Evolutionary conservation across 192 early-diverging fungal species (phyloP).

Genomic region (Coemansia sp.): DNA sequence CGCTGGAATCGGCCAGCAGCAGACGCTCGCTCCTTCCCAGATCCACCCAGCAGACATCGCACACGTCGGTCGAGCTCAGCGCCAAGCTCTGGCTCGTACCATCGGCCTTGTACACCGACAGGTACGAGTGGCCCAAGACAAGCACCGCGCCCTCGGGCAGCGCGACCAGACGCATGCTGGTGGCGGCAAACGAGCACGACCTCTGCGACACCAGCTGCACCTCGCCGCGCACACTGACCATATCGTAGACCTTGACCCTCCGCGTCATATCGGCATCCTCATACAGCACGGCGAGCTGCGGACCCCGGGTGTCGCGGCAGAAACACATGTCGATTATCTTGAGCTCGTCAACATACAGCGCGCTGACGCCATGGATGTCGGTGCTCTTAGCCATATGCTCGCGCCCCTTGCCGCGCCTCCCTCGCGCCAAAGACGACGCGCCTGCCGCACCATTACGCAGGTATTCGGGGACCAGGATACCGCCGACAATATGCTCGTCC

Average conservation of each 20-base stretch:
- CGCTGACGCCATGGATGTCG: conserved; percentile 32
- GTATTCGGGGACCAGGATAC: conserved; percentile 21
- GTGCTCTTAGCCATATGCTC: conserved; percentile 26
- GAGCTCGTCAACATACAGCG: conserved; percentile 42
- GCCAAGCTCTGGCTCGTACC: background rate
- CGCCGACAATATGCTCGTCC: conserved; percentile 10
- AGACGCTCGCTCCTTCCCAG: conserved; percentile 52
- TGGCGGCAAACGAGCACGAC: conserved; percentile 14
- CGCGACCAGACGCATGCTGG: conserved; percentile 30
- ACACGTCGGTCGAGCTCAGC: background rate
- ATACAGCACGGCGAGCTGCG: conserved; percentile 38
- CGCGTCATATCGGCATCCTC: conserved; percentile 43
- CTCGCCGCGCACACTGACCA: conserved; percentile 18
- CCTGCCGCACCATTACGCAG: conserved; percentile 1
- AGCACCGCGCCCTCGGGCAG: conserved; percentile 21
- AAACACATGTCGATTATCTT: conserved; percentile 43
- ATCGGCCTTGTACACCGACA: conserved; percentile 14
- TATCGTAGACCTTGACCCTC: conserved; percentile 31
- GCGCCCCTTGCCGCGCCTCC: conserved; percentile 27
- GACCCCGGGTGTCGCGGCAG: background rate
- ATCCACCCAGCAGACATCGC: conserved; percentile 59
- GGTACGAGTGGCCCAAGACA: conserved; percentile 32
- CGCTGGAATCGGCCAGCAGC: conserved; percentile 68
- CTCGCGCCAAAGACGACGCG: background rate
- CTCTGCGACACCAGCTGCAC: conserved; percentile 19